These are phyloP conservation scores for Talaromyces stipitatus DNA, from an alignment of 495 filamentous ascomycete genomes.

Conservation along the genomic window DNA sequence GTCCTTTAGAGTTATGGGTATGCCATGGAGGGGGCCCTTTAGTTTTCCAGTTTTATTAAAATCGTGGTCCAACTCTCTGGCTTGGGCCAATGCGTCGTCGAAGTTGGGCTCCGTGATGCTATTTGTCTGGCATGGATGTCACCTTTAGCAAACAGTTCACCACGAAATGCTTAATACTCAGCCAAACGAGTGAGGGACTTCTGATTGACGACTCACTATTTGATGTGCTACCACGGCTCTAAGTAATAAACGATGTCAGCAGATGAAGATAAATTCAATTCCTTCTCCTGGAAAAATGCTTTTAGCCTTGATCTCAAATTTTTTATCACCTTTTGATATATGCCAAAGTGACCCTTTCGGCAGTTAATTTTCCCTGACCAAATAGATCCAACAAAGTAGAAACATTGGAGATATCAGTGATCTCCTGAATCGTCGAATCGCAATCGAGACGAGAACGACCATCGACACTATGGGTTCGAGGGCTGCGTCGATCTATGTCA, in stretches of 20 bases:
- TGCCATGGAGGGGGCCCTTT: slow-evolving; percentile 56
- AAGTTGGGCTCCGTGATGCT: slow-evolving; percentile 61
- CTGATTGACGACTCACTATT: slow-evolving; percentile 24
- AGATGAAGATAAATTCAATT: neutral
- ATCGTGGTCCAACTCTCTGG: slow-evolving; percentile 45
- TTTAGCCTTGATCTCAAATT: too few species aligned
- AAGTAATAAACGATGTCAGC: slow-evolving; percentile 5
- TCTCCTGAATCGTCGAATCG: slow-evolving; percentile 18
- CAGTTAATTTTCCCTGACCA: slow-evolving; percentile 30
- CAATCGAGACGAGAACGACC: slow-evolving; percentile 16
- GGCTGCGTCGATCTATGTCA: slow-evolving; percentile 18
- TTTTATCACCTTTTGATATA: slow-evolving; percentile 47
- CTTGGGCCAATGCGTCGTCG: slow-evolving; percentile 49
- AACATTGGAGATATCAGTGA: slow-evolving; percentile 36
- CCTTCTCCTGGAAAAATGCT: neutral
- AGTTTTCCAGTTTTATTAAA: slow-evolving; percentile 35
- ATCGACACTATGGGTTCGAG: slow-evolving; percentile 16
- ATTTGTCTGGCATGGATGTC: slow-evolving; percentile 45
- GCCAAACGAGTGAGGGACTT: neutral
- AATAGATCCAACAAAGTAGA: slow-evolving; percentile 23
- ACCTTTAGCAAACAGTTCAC: too few species aligned
- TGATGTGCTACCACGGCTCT: slow-evolving; percentile 51
- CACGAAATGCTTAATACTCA: neutral
- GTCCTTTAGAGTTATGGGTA: slow-evolving; percentile 60
- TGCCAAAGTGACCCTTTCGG: slow-evolving; percentile 30